These are phyloP conservation scores for Trichoderma sp. DNA, from an alignment of 2,329 filamentous ascomycete genomes.

Conservation along the genomic window DNA sequence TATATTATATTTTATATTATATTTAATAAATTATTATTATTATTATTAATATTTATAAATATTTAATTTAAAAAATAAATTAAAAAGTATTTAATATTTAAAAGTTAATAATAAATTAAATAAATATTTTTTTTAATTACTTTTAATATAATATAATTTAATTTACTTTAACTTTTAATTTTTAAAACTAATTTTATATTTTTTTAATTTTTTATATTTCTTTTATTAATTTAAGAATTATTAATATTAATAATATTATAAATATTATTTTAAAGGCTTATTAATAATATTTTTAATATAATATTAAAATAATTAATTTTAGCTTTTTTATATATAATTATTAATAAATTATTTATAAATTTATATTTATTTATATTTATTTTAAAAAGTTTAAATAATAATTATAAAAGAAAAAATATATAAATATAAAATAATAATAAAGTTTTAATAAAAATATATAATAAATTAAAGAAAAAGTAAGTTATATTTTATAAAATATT, in stretches of 20 bases:
- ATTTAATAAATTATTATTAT: neutral
- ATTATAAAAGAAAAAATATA: neutral
- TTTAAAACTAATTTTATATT: too few species aligned
- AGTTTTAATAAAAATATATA: too few species aligned
- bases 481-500: too few species aligned
- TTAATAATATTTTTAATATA: neutral
- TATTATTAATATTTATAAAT: neutral
- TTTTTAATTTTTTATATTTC: too few species aligned
- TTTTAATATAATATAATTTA: too few species aligned
- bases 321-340: neutral
- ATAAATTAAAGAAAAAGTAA: neutral
- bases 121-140: too few species aligned
- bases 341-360: neutral
- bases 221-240: too few species aligned
- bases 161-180: too few species aligned
- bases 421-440: neutral
- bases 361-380: neutral
- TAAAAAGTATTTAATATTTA: neutral
- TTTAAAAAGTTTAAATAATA: neutral
- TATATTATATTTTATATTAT: too few species aligned
- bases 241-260: neutral
- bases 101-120: too few species aligned
- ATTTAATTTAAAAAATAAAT: neutral
- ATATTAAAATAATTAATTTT: neutral
- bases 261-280: neutral